Evolutionary conservation across 768 basidiomycete species (phyloP).

Genomic region (Tephrocybe rancida): DNA sequence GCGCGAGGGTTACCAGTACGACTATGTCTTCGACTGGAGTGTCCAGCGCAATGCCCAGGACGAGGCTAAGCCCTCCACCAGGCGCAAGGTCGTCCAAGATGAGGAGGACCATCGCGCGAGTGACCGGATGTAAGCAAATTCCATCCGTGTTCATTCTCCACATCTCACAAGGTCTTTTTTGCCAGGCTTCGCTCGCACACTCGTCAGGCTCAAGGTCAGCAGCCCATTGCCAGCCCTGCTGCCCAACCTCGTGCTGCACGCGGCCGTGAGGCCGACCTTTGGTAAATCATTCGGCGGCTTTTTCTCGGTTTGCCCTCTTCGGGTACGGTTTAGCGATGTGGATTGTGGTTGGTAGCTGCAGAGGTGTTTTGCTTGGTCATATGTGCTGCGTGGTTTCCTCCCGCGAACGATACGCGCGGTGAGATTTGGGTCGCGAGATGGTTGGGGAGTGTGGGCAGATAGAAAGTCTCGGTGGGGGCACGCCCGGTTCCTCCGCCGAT

Average conservation of each 20-base stretch:
- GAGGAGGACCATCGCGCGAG: constrained; percentile 83
- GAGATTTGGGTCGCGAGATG: constrained; percentile 15
- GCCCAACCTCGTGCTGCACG: constrained; percentile 44
- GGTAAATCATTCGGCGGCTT: constrained; percentile 45
- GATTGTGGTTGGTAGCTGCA: constrained; percentile 50
- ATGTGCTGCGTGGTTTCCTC: constrained; percentile 30
- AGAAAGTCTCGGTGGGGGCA: constrained; percentile 38
- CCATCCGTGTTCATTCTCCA: constrained; percentile 10
- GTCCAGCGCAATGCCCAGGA: constrained; percentile 78
- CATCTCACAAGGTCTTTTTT: constrained; percentile 17
- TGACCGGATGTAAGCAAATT: constrained; percentile 80
- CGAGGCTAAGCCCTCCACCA: constrained; percentile 66
- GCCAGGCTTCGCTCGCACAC: constrained; percentile 85
- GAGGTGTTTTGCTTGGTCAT: constrained; percentile 33
- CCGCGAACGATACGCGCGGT: constrained; percentile 30
- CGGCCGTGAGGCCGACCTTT: constrained; percentile 53
- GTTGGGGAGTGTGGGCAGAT: constrained; percentile 28
- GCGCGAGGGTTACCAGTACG: constrained; percentile 97
- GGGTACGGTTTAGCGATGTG: constrained; percentile 46
- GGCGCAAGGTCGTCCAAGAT: constrained; percentile 83
- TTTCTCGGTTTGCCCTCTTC: constrained; percentile 43
- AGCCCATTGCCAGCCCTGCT: too few species aligned
- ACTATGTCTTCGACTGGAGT: constrained; percentile 99
- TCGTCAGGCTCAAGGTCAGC: constrained; percentile 71
- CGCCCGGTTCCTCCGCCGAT: constrained; percentile 41